A percentile compares a stretch with the other conserved stretches of the same genome.
Evolutionary conservation across 2,329 filamentous ascomycete genomes (phyloP).

Genomic region (Thielaviopsis populi): DNA sequence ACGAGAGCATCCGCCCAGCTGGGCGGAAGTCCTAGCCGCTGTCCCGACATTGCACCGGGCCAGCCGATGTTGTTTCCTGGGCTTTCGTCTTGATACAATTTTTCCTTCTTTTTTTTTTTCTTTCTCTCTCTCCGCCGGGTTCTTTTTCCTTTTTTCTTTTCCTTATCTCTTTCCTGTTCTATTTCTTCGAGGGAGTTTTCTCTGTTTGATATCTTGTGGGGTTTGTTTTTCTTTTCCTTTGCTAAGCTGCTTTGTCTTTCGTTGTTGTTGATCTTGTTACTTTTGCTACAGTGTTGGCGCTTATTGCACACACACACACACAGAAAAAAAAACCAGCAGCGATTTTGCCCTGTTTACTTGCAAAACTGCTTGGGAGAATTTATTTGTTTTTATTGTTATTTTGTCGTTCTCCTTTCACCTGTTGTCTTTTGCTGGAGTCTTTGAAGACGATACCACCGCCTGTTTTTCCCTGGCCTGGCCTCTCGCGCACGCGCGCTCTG

Average conservation of each 20-base stretch:
- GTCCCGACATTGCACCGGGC: background rate
- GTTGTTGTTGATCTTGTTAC: background rate
- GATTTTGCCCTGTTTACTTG: background rate
- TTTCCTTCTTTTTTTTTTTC: background rate
- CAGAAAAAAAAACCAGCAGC: slow-evolving; percentile 4
- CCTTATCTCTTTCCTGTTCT: slow-evolving; percentile 20
- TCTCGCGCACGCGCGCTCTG: too few species aligned
- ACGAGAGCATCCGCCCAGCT: too few species aligned
- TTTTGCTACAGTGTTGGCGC: slow-evolving; percentile 3
- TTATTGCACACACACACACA: slow-evolving; percentile 1
- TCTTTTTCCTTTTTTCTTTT: slow-evolving; percentile 14
- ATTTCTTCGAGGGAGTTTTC: slow-evolving; percentile 14
- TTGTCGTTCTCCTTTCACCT: background rate
- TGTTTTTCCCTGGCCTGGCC: background rate
- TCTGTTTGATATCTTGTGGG: slow-evolving; percentile 19
- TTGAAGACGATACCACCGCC: background rate
- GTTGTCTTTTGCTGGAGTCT: background rate
- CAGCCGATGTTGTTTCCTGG: background rate
- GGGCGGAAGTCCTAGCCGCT: background rate
- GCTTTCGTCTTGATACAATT: background rate
- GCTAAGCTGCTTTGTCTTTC: slow-evolving; percentile 1
- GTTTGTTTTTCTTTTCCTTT: slow-evolving; percentile 3
- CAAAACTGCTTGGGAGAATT: slow-evolving; percentile 1
- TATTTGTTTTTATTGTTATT: slow-evolving; percentile 5
- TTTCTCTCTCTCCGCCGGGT: slow-evolving; percentile 5